Base-by-base conservation (phyloP, 768 basidiomycete genomes). In the Lyophyllum semitale region DNA sequence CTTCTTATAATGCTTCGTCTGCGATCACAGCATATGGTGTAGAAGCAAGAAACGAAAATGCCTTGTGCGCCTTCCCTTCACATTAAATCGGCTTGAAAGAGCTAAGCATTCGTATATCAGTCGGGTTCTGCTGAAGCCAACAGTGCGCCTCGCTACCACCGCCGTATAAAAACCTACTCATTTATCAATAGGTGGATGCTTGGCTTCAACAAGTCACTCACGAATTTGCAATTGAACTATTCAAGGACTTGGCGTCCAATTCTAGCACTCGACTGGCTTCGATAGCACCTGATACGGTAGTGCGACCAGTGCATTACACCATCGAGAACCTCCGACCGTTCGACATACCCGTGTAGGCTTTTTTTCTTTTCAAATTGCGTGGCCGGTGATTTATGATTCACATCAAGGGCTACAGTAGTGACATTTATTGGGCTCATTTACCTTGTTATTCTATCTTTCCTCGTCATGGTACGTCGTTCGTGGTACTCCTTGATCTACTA, bases 281-380 rank as follows among this genome's bases (percentile, higher is more conserved):
- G 38, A 66, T 55, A 1, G 76, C 79, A 3, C 80, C 81, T 1
- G 54, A 62, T 30, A 63, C 80, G 7, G 64, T 83, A 15, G 63
- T 70, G 9, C 61, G 66, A 22, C 77, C 81, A 2, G 51, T 79
- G 4, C 63, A 64, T 48, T 82, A 73, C 53, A 71, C 59, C 0
- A 33, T 77, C 3, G 46, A 68, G 18, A 80, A 83, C 45, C 52
- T 77, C 3, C 69, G 74, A 23, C 82, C 81, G 8, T 83, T 83
- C 46, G 74, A 83, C 52, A 63, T 77, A 18, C 72, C 78, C 38
- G 77, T 75, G 74, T 79, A 63, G 2, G 43, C 23, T 60, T 15
- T 26, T 25, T 44, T 26, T 9, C 15, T 26, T 12, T 11, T 40
- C 38, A n/a, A n/a, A 7, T 42, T 12, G 23, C 26, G 8, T 41